A percentile compares a stretch with the other conserved stretches of the same genome.
Conservation (phyloP, 768 basidiomycete genomes). For the Amylocystis lapponica region DNA sequence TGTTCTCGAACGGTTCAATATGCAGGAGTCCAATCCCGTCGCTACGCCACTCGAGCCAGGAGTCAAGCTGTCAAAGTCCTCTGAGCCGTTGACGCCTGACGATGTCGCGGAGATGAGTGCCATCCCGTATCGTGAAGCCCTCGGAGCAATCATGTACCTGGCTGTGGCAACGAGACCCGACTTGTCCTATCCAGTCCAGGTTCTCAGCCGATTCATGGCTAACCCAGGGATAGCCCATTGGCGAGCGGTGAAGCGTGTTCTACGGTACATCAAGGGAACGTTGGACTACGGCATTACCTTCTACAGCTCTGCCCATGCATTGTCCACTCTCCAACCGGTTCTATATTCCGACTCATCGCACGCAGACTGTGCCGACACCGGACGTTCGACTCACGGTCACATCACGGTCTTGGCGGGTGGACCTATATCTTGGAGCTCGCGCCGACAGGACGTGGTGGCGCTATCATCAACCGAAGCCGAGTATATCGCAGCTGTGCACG, state of each 20-base stretch:
- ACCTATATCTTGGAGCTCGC: constrained; percentile 34
- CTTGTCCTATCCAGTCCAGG: constrained; percentile 5
- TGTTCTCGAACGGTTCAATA: constrained; percentile 15
- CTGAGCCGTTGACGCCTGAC: background rate
- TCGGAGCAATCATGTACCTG: constrained; percentile 22
- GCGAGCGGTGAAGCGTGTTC: constrained; percentile 16
- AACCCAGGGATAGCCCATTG: constrained; percentile 17
- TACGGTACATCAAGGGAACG: constrained; percentile 24
- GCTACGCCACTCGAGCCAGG: constrained; percentile 15
- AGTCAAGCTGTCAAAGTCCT: constrained; percentile 1
- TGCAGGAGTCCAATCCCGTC: constrained; percentile 18
- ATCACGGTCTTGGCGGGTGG: constrained; percentile 27
- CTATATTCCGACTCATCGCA: background rate
- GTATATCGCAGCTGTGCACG: constrained; percentile 25
- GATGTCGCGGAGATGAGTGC: background rate
- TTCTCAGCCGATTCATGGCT: constrained; percentile 9
- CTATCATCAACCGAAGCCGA: constrained; percentile 39
- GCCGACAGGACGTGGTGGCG: constrained; percentile 33
- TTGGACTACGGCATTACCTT: constrained; percentile 7
- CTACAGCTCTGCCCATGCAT: background rate
- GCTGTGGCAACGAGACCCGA: constrained; percentile 15
- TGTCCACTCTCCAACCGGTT: background rate
- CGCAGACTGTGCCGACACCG: background rate
- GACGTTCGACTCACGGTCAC: constrained; percentile 23
- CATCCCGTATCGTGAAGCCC: constrained; percentile 2